Conservation (phyloP, 2,329 filamentous ascomycete species). For the Myriosclerotinia scirpicola region DNA sequence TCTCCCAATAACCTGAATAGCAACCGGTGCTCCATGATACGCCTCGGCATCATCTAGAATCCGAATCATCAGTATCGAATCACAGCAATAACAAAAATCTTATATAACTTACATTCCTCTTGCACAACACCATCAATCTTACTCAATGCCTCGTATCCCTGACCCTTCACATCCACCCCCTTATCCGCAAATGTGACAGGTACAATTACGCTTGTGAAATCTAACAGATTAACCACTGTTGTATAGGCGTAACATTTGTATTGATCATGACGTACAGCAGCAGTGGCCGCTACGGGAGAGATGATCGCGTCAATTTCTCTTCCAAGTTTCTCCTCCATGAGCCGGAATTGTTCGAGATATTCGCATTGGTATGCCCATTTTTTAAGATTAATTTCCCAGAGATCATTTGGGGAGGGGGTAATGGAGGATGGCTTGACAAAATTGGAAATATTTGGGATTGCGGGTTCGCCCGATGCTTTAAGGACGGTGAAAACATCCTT, state of each 20-base stretch:
- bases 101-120: slow-evolving; percentile 33
- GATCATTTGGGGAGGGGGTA: slow-evolving; percentile 34
- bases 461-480: slow-evolving; percentile 41
- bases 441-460: slow-evolving; percentile 41
- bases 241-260: slow-evolving; percentile 36
- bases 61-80: slow-evolving; percentile 29
- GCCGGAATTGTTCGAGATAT: slow-evolving; percentile 41
- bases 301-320: slow-evolving; percentile 41
- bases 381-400: slow-evolving; percentile 33
- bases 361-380: slow-evolving; percentile 39
- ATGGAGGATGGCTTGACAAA: slow-evolving; percentile 30
- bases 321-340: slow-evolving; percentile 34
- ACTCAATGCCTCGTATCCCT: slow-evolving; percentile 29
- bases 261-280: slow-evolving; percentile 38
- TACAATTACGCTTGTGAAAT: slow-evolving; percentile 45
- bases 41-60: slow-evolving; percentile 34
- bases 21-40: slow-evolving; percentile 37
- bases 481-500: slow-evolving; percentile 31
- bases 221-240: slow-evolving; percentile 34
- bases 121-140: slow-evolving; percentile 34
- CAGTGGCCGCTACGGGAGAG: slow-evolving; percentile 39
- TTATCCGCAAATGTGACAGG: slow-evolving; percentile 48
- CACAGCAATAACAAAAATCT: neutral
- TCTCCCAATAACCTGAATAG: slow-evolving; percentile 36
- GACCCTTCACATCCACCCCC: slow-evolving; percentile 38